These are phyloP conservation scores for Russula ochroleuca DNA, from an alignment of 768 basidiomycete genomes.

Conservation along the genomic window DNA sequence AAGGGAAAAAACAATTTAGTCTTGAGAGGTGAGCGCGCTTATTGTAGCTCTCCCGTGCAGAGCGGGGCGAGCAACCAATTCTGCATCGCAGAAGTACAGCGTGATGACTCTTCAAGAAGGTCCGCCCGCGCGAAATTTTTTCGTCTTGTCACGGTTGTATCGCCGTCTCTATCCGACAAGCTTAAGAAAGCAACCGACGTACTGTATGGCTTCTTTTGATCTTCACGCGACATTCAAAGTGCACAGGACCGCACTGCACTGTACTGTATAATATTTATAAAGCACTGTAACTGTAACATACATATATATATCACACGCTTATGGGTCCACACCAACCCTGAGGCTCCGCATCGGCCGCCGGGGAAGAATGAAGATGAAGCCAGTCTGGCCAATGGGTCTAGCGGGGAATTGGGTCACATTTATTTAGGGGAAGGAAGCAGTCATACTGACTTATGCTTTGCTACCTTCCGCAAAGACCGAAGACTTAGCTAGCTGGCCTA, in stretches of 20 bases:
- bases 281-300: no score
- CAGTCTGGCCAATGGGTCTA: no score
- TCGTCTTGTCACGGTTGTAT: slow-evolving; percentile 9
- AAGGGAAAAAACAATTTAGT: background rate
- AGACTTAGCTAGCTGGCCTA: background rate
- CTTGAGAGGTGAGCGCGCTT: background rate
- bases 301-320: background rate
- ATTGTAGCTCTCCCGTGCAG: background rate
- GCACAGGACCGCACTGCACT: background rate
- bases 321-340: no score
- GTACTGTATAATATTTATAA: no score
- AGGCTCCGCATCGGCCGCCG: slow-evolving; percentile 2
- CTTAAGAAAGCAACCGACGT: background rate
- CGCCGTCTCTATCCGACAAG: slow-evolving; percentile 13
- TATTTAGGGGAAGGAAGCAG: background rate
- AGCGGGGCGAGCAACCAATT: background rate
- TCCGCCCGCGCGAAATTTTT: background rate
- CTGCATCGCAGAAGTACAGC: slow-evolving; percentile 1
- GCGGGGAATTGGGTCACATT: no score
- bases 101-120: background rate
- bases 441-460: no score
- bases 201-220: slow-evolving; percentile 13
- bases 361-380: background rate
- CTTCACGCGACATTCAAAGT: slow-evolving; percentile 8
- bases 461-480: no score